These are phyloP conservation scores for Codiaeum variegatum DNA, from an alignment of 441 rosid species.

Conservation along the genomic window DNA sequence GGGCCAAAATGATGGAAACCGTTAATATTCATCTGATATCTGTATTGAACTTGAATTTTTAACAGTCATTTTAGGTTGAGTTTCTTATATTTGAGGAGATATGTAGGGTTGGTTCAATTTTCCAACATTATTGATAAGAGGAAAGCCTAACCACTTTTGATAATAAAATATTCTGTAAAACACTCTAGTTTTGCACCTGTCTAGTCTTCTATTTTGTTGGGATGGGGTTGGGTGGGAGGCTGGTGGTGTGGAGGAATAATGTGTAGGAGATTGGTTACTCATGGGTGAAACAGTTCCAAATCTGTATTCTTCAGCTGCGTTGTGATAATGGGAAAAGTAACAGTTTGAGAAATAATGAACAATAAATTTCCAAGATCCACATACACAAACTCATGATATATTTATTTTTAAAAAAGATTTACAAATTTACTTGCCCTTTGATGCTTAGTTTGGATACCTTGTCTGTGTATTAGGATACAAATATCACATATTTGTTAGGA, in stretches of 20 bases:
- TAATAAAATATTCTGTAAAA: neutral
- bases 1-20: neutral
- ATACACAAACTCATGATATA: neutral
- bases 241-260: neutral
- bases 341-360: neutral
- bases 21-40: neutral
- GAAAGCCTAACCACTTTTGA: neutral
- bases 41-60: neutral
- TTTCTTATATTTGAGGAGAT: neutral
- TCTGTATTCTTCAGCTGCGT: neutral
- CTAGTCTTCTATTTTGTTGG: neutral
- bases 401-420: neutral
- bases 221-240: too few species aligned
- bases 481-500: too few species aligned
- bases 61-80: neutral
- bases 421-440: neutral
- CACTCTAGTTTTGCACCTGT: conserved; percentile 2
- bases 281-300: conserved; percentile 2
- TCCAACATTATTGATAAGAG: neutral
- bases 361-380: neutral
- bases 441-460: neutral
- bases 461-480: neutral
- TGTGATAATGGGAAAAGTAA: neutral
- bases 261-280: conserved; percentile 4
- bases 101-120: neutral